Percentiles rank a stretch among this genome's conserved stretches.
phyloP scores from a whole-genome alignment of 2,329 filamentous ascomycete genomes.

The Periconia sp. region DNA sequence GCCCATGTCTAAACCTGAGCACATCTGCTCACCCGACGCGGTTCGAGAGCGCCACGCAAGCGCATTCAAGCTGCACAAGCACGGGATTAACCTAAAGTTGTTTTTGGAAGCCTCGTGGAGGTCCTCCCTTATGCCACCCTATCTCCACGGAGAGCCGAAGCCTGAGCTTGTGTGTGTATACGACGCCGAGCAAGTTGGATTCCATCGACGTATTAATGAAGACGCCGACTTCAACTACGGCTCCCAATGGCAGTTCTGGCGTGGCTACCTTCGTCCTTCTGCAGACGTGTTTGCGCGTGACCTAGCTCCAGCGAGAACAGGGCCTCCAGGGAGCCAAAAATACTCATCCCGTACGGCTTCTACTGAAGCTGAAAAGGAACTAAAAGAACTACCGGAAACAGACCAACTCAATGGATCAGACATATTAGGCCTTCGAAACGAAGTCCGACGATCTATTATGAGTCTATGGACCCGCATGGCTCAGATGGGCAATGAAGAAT shows the following conservation, averaged over 20 bases:
- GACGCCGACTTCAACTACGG: not conserved
- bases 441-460: conserved; percentile 14
- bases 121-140: conserved; percentile 35
- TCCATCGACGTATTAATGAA: conserved; percentile 23
- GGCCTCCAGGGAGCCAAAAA: too few relatives aligned
- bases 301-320: too few relatives aligned
- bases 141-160: conserved; percentile 33
- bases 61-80: conserved; percentile 31
- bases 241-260: too few relatives aligned
- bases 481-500: not conserved
- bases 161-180: conserved; percentile 35
- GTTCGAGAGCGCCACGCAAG: conserved; percentile 33
- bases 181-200: conserved; percentile 54
- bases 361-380: too few relatives aligned
- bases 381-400: conserved; percentile 25
- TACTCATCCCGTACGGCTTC: too few relatives aligned
- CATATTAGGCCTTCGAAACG: conserved; percentile 17
- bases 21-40: conserved; percentile 31
- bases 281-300: too few relatives aligned
- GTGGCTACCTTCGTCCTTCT: too few relatives aligned
- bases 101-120: conserved; percentile 31
- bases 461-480: conserved; percentile 11
- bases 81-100: conserved; percentile 34
- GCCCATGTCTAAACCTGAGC: conserved; percentile 13
- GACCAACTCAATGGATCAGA: conserved; percentile 27